phyloP scores from a whole-genome alignment of 1,284 basidiomycete species.

The Rhodotorula sp. region DNA sequence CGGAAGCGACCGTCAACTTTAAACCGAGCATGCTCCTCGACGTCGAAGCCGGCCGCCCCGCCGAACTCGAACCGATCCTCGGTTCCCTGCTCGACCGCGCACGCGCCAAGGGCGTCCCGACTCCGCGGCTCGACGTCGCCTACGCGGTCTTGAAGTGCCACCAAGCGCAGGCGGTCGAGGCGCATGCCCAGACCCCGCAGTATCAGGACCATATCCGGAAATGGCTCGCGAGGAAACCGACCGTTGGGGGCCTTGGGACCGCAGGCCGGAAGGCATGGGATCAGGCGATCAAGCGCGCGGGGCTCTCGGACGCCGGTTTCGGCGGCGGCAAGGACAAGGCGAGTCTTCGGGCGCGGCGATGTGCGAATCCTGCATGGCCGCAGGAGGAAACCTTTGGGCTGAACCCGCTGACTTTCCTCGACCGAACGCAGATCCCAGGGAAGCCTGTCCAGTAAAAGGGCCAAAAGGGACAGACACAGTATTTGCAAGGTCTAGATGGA shows the following conservation, averaged over 20 bases:
- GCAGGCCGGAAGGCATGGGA: conserved; percentile 33
- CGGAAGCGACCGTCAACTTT: conserved; percentile 23
- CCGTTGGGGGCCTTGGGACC: conserved; percentile 17
- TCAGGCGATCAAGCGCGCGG: conserved; percentile 14
- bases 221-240: conserved; percentile 26
- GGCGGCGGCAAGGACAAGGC: conserved; percentile 26
- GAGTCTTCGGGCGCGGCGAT: not conserved
- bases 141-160: conserved; percentile 33
- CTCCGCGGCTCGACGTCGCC: conserved; percentile 36
- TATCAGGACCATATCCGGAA: conserved; percentile 32
- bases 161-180: conserved; percentile 18
- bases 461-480: too few relatives aligned
- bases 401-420: not conserved
- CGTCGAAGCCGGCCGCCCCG: conserved; percentile 33
- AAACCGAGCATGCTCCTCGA: conserved; percentile 41
- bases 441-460: conserved; percentile 13
- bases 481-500: not conserved
- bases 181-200: conserved; percentile 7
- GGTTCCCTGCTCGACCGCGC: conserved; percentile 38
- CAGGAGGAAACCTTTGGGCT: too few relatives aligned
- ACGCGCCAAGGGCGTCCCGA: conserved; percentile 33
- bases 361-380: too few relatives aligned
- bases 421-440: conserved; percentile 14
- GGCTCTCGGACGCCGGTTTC: conserved; percentile 10
- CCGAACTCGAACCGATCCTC: conserved; percentile 39